Evolutionary conservation across 1,284 basidiomycete species (phyloP).

Genomic region (Ganoderma lucidum): DNA sequence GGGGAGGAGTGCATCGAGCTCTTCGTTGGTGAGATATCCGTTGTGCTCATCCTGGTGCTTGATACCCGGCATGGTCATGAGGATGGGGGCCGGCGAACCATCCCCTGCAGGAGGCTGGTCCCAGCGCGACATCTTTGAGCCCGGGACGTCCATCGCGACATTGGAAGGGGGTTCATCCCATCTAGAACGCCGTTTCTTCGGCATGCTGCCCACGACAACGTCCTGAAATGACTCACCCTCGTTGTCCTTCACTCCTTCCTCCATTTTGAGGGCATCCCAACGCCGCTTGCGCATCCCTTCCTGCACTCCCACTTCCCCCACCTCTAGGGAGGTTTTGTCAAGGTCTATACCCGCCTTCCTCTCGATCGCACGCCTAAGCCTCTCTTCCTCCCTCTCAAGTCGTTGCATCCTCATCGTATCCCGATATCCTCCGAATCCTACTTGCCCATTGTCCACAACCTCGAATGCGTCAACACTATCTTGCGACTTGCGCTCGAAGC

Average conservation of each 20-base stretch:
- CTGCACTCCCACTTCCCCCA: slow-evolving; percentile 58
- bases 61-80: slow-evolving; percentile 85
- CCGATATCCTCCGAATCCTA: slow-evolving; percentile 89
- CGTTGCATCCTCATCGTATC: slow-evolving; percentile 94
- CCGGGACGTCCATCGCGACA: slow-evolving; percentile 57
- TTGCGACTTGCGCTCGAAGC: slow-evolving; percentile 84
- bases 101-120: slow-evolving; percentile 83
- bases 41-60: slow-evolving; percentile 94
- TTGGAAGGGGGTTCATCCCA: slow-evolving; percentile 93
- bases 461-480: slow-evolving; percentile 85
- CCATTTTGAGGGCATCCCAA: slow-evolving; percentile 84
- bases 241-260: slow-evolving; percentile 66
- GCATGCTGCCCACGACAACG: slow-evolving; percentile 71
- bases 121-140: slow-evolving; percentile 87
- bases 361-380: slow-evolving; percentile 86
- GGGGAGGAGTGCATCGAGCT: slow-evolving; percentile 92
- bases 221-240: slow-evolving; percentile 76
- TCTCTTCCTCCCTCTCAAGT: slow-evolving; percentile 92
- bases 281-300: slow-evolving; percentile 76
- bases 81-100: slow-evolving; percentile 73
- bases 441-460: slow-evolving; percentile 65
- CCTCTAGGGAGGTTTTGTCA: slow-evolving; percentile 86
- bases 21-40: slow-evolving; percentile 93
- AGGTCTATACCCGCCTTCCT: slow-evolving; percentile 88
- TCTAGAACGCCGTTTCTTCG: slow-evolving; percentile 91